Percentiles rank a stretch among this genome's conserved stretches.
phyloP scores from a whole-genome alignment of 2,329 filamentous ascomycete species.

The Colletotrichum paranaense region DNA sequence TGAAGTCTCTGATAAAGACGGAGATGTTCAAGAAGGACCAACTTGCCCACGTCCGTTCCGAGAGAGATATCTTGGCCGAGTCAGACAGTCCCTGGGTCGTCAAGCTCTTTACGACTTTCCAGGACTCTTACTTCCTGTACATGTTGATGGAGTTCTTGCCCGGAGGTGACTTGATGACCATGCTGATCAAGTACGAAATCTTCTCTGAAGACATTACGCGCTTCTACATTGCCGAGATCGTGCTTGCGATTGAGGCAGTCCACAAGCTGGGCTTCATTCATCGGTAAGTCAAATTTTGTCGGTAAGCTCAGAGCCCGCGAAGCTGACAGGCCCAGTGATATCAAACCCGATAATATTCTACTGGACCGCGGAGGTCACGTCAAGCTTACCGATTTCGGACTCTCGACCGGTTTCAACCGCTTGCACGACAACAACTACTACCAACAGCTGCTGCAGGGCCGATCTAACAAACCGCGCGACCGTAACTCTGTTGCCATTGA shows the following conservation, averaged over 20 bases:
- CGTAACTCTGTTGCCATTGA: slow-evolving; percentile 95
- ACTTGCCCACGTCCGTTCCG: slow-evolving; percentile 94
- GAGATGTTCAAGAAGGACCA: slow-evolving; percentile 99
- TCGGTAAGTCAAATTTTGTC: slow-evolving; percentile 72
- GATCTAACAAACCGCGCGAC: slow-evolving; percentile 79
- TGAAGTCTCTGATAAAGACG: slow-evolving; percentile 98
- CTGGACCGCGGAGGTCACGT: slow-evolving; percentile 96
- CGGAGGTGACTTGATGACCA: slow-evolving; percentile 98
- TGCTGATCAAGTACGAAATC: slow-evolving; percentile 99
- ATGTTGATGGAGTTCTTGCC: slow-evolving; percentile 99
- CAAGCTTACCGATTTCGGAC: slow-evolving; percentile 97
- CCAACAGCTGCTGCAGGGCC: slow-evolving; percentile 90
- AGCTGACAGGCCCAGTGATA: slow-evolving; percentile 73
- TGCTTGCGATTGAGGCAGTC: slow-evolving; percentile 97
- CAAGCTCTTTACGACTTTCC: slow-evolving; percentile 98
- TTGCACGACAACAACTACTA: slow-evolving; percentile 99
- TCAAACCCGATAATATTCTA: slow-evolving; percentile 99
- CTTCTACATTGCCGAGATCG: slow-evolving; percentile 99
- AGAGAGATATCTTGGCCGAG: slow-evolving; percentile 97
- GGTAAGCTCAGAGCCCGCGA: no score
- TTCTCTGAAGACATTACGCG: slow-evolving; percentile 98
- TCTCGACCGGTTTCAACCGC: slow-evolving; percentile 98
- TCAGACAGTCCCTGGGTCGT: slow-evolving; percentile 99
- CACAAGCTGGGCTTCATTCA: slow-evolving; percentile 99
- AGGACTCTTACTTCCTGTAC: slow-evolving; percentile 95